Evolutionary conservation across 441 rosid genomes (phyloP).

Genomic region (Eruca vesicaria): DNA sequence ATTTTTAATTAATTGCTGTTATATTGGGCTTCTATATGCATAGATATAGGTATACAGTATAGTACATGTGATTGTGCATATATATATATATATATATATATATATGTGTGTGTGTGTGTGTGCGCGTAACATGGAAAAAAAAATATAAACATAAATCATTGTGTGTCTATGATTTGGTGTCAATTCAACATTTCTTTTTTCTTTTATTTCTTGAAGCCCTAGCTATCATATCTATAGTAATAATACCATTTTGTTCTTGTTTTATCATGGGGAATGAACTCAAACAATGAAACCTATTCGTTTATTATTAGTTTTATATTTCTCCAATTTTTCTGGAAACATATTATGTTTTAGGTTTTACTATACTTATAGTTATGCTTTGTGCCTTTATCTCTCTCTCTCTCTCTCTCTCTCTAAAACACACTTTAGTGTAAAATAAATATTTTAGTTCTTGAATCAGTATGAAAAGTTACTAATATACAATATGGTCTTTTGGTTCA

Average conservation of each 20-base stretch:
- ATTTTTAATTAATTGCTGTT: not conserved
- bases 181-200: slow-evolving; percentile 16
- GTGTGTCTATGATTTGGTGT: slow-evolving; percentile 1
- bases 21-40: not conserved
- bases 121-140: slow-evolving; percentile 8
- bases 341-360: slow-evolving; percentile 2
- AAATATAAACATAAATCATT: not conserved
- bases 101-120: not conserved
- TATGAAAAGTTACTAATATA: not conserved
- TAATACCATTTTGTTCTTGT: not conserved
- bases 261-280: slow-evolving; percentile 1
- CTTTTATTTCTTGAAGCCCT: slow-evolving; percentile 32
- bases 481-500: not conserved
- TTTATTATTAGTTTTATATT: not conserved
- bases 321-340: slow-evolving; percentile 1
- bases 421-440: not conserved
- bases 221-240: not conserved
- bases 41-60: not conserved
- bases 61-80: not conserved
- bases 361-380: not conserved
- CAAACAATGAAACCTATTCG: not conserved
- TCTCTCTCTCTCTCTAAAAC: not conserved
- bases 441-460: slow-evolving; percentile 8
- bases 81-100: not conserved
- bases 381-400: no score